Evolutionary conservation across 306 rosid species (phyloP).

Genomic region (Mucuna pruriens): DNA sequence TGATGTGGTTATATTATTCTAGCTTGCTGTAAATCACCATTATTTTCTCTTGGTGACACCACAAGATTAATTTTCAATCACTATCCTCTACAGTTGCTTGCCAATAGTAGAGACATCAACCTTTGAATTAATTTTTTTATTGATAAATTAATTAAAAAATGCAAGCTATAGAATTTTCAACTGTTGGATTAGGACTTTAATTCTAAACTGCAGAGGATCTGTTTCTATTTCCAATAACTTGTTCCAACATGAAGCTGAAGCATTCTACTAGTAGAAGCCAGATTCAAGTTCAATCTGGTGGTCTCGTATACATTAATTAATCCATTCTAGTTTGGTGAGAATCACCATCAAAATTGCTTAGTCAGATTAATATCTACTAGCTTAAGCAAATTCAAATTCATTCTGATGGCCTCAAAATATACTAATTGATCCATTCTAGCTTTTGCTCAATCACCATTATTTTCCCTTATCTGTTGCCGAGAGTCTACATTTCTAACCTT

Average conservation of each 20-base stretch:
- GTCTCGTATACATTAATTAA: neutral
- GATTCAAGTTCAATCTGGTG: neutral
- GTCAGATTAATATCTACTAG: neutral
- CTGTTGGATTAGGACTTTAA: neutral
- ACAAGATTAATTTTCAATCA: neutral
- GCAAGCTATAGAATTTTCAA: neutral
- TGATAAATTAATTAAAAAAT: neutral
- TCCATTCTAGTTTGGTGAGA: neutral
- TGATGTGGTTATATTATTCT: no score
- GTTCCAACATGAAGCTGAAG: neutral
- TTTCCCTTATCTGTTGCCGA: neutral
- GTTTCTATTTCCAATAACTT: neutral
- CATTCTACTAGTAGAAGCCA: neutral
- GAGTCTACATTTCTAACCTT: neutral
- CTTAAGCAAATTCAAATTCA: neutral
- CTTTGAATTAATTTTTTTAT: neutral
- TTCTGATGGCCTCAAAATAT: neutral
- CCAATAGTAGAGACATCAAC: neutral
- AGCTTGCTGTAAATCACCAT: no score
- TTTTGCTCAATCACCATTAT: neutral
- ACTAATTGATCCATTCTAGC: neutral
- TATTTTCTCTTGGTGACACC: neutral
- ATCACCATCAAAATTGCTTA: neutral
- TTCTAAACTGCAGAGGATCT: neutral
- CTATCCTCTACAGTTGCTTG: neutral